These are phyloP conservation scores for Chamaenerion angustifolium DNA, from an alignment of 345 rosid species.

Conservation along the genomic window DNA sequence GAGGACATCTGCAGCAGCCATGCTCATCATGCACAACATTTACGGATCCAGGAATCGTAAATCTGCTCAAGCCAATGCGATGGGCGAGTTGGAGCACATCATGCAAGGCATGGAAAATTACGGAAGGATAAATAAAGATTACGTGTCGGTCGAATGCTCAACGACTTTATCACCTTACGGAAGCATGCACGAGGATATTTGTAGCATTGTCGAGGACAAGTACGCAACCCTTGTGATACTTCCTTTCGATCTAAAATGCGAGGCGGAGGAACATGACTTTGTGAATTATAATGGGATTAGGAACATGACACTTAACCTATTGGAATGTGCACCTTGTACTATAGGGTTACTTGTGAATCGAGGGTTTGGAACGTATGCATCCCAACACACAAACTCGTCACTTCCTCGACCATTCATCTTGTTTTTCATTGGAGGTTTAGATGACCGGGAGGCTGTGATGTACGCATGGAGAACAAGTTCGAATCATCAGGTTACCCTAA, in stretches of 20 bases:
- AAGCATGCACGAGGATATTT: constrained; percentile 52
- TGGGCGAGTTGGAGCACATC: constrained; percentile 23
- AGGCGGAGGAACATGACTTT: constrained; percentile 24
- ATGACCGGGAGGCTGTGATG: constrained; percentile 59
- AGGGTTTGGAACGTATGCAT: constrained; percentile 35
- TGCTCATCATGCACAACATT: constrained; percentile 43
- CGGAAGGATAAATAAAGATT: constrained; percentile 9
- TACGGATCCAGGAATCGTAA: constrained; percentile 6
- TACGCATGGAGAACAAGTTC: constrained; percentile 49
- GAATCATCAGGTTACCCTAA: constrained; percentile 11
- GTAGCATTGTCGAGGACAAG: constrained; percentile 52
- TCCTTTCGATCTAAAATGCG: constrained; percentile 35
- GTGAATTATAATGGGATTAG: constrained; percentile 11
- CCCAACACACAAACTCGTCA: not conserved
- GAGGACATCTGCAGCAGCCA: constrained; percentile 20
- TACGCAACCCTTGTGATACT: constrained; percentile 26
- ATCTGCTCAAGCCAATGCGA: constrained; percentile 6
- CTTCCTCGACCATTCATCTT: constrained; percentile 9
- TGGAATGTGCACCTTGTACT: constrained; percentile 54
- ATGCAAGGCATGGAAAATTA: constrained; percentile 19
- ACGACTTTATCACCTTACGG: constrained; percentile 42
- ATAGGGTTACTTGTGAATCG: constrained; percentile 55
- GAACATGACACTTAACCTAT: constrained; percentile 33
- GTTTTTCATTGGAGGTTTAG: constrained; percentile 45
- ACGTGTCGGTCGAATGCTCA: constrained; percentile 21